Percentiles rank a stretch among this genome's conserved stretches.
Conservation (phyloP, 495 filamentous ascomycete genomes). For the Thermochaetoides thermophila region DNA sequence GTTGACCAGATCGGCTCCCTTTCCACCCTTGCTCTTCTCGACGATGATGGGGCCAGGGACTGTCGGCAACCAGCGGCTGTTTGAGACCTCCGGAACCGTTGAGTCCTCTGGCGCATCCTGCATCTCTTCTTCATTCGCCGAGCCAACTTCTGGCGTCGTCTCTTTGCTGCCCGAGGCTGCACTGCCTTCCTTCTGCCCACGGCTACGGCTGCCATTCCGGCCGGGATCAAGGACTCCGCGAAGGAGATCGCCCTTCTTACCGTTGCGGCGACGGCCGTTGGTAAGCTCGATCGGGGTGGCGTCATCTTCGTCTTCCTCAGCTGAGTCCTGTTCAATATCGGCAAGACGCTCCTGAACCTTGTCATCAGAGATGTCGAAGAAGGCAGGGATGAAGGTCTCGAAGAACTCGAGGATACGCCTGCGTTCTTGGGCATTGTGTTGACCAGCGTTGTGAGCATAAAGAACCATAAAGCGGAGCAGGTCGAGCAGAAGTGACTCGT, state of each 20-base stretch:
- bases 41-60: slow-evolving; percentile 33
- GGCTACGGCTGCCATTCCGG: slow-evolving; percentile 44
- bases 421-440: slow-evolving; percentile 55
- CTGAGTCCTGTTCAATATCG: slow-evolving; percentile 47
- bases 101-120: slow-evolving; percentile 33
- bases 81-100: slow-evolving; percentile 33
- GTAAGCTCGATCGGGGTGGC: slow-evolving; percentile 32
- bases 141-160: slow-evolving; percentile 68
- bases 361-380: slow-evolving; percentile 72
- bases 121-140: slow-evolving; percentile 53
- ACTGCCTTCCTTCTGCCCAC: slow-evolving; percentile 60
- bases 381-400: slow-evolving; percentile 71
- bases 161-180: slow-evolving; percentile 61
- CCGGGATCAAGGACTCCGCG: slow-evolving; percentile 72
- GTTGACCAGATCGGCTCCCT: slow-evolving; percentile 24
- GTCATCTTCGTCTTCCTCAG: slow-evolving; percentile 61
- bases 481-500: slow-evolving; percentile 68
- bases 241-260: slow-evolving; percentile 65
- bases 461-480: slow-evolving; percentile 65
- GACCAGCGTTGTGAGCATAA: slow-evolving; percentile 51
- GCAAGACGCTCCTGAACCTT: slow-evolving; percentile 62
- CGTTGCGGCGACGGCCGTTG: slow-evolving; percentile 52
- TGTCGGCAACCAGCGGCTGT: slow-evolving; percentile 39
- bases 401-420: slow-evolving; percentile 68
- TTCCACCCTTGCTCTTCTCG: slow-evolving; percentile 21